phyloP scores from a whole-genome alignment of 352 stramenopile species.

The Halophytophthora polymorphica region DNA sequence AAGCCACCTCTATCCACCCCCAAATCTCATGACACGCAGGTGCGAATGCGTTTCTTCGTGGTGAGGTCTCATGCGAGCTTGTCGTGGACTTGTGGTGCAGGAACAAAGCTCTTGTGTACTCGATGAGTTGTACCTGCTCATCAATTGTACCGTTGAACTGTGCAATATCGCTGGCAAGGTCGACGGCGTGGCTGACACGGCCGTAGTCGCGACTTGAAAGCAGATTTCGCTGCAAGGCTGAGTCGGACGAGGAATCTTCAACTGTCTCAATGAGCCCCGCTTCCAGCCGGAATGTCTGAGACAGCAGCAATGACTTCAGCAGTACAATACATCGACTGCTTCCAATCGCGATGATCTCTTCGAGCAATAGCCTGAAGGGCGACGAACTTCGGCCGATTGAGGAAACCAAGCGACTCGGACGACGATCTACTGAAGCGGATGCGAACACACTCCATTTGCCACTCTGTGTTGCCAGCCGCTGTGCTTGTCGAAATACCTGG shows the following conservation, averaged over 20 bases:
- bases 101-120: constrained; percentile 26
- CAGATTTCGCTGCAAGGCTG: constrained; percentile 22
- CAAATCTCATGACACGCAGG: constrained; percentile 23
- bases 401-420: background rate
- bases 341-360: constrained; percentile 23
- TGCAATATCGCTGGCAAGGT: constrained; percentile 31
- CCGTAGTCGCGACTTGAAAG: constrained; percentile 26
- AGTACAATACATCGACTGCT: constrained; percentile 18
- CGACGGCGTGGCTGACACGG: constrained; percentile 27
- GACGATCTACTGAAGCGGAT: background rate
- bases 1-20: constrained; percentile 23
- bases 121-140: constrained; percentile 30
- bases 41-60: constrained; percentile 6
- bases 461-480: background rate
- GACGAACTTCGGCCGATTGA: constrained; percentile 11
- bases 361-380: constrained; percentile 31
- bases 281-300: constrained; percentile 27
- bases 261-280: background rate
- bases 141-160: constrained; percentile 34
- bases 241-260: constrained; percentile 1
- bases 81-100: constrained; percentile 10
- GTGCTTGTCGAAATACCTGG: constrained; percentile 14
- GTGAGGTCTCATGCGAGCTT: too few relatives aligned
- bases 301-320: constrained; percentile 17
- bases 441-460: constrained; percentile 17